Base-by-base conservation (phyloP, 257 asterid genomes). In the Solanum chilense region DNA sequence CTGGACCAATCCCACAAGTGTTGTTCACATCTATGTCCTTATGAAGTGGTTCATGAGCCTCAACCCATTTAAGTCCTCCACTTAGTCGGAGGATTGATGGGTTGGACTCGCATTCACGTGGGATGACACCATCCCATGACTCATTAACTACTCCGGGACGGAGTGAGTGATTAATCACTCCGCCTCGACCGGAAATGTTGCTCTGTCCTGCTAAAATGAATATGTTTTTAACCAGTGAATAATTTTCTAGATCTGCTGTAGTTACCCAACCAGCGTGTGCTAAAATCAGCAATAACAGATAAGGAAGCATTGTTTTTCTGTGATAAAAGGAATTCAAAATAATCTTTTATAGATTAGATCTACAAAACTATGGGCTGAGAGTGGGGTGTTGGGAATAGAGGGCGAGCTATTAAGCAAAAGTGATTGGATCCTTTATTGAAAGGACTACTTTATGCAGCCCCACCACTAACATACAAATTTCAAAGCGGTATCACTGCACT, bases 1-100 rank as follows among this genome's bases (percentile, higher is more conserved):
- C 94, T 3, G 94, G 94, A 12, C 94, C 90, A 5, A 92, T 58
- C 56, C 92, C 92, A 47, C 88, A 82, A 16, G 87, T 88, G 37
- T 76, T 84, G 41, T 4, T 86, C 3, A 49, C 81, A 60, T 92
- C 94, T 18, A 90, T 90, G 44, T 90, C 94, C 33, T 52, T 64
- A 49, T 92, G 94, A 39, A 92, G 87, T 2, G 92, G 94, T 85
- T 90, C 92, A 29, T 75, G 49, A 6, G 92, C 94, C 45, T 47
- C 75, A n/a, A 68, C 92, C 94, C 94, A 92, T 3, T 3, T 16
- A 14, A 86, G 88, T 4, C 18, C 68, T 25, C 82, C 89, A 4
- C 31, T 85, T 3, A 92, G 77, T 15, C 90, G 87, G 66, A 83
- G 86, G 68, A 89, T 62, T 37, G 77, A 87, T 3, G 92, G 88